Percentiles rank a stretch among this genome's conserved stretches.
Conservation (phyloP, 257 asterid genomes). For the Prunella vulgaris region DNA sequence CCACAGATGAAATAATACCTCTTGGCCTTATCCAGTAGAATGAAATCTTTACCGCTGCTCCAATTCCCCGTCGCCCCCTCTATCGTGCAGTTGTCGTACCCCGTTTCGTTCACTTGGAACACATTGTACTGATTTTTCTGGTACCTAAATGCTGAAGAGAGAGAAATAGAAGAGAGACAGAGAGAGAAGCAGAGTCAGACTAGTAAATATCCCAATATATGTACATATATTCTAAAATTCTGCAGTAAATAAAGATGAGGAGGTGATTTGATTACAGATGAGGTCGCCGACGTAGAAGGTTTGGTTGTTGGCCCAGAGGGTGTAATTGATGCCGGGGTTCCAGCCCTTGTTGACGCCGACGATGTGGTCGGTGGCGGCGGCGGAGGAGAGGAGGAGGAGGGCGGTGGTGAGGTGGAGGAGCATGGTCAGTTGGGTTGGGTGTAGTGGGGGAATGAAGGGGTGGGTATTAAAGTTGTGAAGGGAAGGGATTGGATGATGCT, state of each 20-base stretch:
- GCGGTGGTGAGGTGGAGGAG: conserved; percentile 33
- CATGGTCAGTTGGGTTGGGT: conserved; percentile 32
- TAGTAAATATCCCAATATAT: too few species aligned
- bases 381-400: conserved; percentile 43
- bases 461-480: background rate
- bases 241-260: too few species aligned
- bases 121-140: conserved; percentile 80
- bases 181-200: too few species aligned
- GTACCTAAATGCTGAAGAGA: conserved; percentile 68
- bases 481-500: background rate
- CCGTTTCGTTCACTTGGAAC: conserved; percentile 74
- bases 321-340: conserved; percentile 91
- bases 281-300: conserved; percentile 81
- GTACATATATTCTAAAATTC: too few species aligned
- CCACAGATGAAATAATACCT: conserved; percentile 85
- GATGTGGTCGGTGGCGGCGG: conserved; percentile 83
- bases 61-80: conserved; percentile 79
- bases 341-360: conserved; percentile 93
- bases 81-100: conserved; percentile 77
- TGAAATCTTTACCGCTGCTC: conserved; percentile 85
- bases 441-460: background rate
- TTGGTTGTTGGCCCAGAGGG: conserved; percentile 92
- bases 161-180: background rate
- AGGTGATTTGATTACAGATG: conserved; percentile 71
- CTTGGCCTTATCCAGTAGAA: conserved; percentile 50